phyloP scores from a whole-genome alignment of 352 stramenopile genomes.

The Pythium dissimile region DNA sequence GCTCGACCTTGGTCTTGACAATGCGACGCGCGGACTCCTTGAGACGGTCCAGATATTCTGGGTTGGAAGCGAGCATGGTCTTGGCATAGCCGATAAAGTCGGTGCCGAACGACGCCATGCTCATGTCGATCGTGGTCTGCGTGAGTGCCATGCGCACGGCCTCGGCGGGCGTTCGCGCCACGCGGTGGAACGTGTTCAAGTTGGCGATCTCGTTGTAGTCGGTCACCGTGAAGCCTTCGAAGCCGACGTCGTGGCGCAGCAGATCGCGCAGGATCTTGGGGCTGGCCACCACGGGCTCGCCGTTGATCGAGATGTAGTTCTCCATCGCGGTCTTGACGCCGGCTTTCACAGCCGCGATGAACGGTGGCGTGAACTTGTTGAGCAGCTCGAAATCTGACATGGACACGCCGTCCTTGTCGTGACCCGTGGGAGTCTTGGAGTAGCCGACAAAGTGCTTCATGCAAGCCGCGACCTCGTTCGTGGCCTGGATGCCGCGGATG shows the following conservation, averaged over 20 bases:
- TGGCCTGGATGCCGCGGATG: constrained; percentile 37
- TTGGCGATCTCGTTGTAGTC: constrained; percentile 84
- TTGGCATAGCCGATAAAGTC: constrained; percentile 31
- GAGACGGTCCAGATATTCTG: constrained; percentile 18
- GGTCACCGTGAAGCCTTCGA: constrained; percentile 72
- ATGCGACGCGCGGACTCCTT: constrained; percentile 20
- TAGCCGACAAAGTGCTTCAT: constrained; percentile 92
- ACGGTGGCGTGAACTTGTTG: constrained; percentile 84
- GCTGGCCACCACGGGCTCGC: constrained; percentile 62
- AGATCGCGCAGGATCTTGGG: constrained; percentile 26
- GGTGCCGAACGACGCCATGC: constrained; percentile 50
- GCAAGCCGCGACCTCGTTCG: constrained; percentile 46
- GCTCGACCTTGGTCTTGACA: constrained; percentile 25
- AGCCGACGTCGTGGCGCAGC: constrained; percentile 22
- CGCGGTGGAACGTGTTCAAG: constrained; percentile 53
- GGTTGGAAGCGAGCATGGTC: constrained; percentile 21
- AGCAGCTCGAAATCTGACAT: constrained; percentile 76
- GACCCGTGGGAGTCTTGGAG: constrained; percentile 74
- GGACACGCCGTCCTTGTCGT: constrained; percentile 78
- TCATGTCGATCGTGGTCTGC: constrained; percentile 80
- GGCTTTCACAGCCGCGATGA: constrained; percentile 78
- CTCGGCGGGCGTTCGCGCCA: constrained; percentile 29
- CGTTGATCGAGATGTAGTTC: constrained; percentile 67
- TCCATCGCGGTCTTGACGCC: constrained; percentile 74
- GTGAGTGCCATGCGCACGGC: constrained; percentile 47